Conservation (phyloP, 75 land plant genomes). For the Adiantum capillusveneris region DNA sequence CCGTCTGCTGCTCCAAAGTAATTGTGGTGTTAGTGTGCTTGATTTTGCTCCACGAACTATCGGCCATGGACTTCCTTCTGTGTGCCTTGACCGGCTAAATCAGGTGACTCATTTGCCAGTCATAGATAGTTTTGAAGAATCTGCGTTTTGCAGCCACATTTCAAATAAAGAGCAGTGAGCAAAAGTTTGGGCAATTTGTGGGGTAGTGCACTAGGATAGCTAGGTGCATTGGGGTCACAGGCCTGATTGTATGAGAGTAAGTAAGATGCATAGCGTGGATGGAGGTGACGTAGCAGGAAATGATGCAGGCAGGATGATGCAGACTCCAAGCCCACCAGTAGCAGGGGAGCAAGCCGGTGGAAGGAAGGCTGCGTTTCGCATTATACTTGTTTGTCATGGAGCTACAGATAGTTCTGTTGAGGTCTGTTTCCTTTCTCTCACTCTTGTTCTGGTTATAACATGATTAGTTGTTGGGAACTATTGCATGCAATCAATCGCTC, state of each 20-base stretch:
- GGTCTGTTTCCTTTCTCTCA: slow-evolving; percentile 27
- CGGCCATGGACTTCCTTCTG: slow-evolving; percentile 45
- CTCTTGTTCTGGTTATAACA: too few relatives aligned
- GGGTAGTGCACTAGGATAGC: too few relatives aligned
- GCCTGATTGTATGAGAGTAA: neutral
- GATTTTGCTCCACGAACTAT: slow-evolving; percentile 63
- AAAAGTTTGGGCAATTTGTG: too few relatives aligned
- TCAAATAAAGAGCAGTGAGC: too few relatives aligned
- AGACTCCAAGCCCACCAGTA: slow-evolving; percentile 92
- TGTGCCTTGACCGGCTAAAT: slow-evolving; percentile 82
- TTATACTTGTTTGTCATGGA: slow-evolving; percentile 84
- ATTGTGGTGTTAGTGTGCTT: slow-evolving; percentile 91
- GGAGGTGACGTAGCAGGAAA: slow-evolving; percentile 14
- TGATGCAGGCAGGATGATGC: slow-evolving; percentile 35
- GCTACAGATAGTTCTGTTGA: slow-evolving; percentile 43
- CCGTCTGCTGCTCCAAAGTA: slow-evolving; percentile 85
- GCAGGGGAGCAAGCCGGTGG: slow-evolving; percentile 56
- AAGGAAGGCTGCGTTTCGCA: slow-evolving; percentile 51
- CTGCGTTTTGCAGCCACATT: too few relatives aligned
- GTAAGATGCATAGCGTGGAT: slow-evolving; percentile 3
- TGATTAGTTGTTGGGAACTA: neutral
- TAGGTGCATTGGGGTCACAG: too few relatives aligned
- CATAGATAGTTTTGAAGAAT: too few relatives aligned
- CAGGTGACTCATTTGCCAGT: too few relatives aligned
- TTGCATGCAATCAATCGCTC: neutral